These are phyloP conservation scores for Aaosphaeria pasadenensis DNA, from an alignment of 2,329 filamentous ascomycete genomes.

Conservation along the genomic window DNA sequence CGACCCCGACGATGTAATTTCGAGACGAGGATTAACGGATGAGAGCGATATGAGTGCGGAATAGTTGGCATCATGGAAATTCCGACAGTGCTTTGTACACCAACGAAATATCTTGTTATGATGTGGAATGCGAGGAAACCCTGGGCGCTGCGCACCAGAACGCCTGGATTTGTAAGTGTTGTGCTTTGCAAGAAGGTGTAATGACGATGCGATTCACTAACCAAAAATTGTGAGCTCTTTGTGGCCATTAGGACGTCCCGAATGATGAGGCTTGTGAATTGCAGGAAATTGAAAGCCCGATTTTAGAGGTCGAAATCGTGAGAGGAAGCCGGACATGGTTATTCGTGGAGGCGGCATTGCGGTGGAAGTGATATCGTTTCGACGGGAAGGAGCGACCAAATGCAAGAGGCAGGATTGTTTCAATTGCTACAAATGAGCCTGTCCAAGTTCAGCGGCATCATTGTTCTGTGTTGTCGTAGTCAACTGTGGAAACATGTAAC, in stretches of 20 bases:
- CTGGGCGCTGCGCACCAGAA: not conserved
- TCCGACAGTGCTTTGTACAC: slow-evolving; percentile 60
- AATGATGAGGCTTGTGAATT: not conserved
- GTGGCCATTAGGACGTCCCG: not conserved
- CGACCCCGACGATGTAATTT: slow-evolving; percentile 52
- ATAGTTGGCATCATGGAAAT: slow-evolving; percentile 91
- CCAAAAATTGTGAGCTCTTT: not conserved
- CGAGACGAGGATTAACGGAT: slow-evolving; percentile 24
- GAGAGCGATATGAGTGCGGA: slow-evolving; percentile 12
- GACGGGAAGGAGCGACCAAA: no score
- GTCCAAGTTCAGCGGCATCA: no score
- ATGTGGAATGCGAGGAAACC: slow-evolving; percentile 30
- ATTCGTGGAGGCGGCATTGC: slow-evolving; percentile 22
- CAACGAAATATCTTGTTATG: slow-evolving; percentile 55
- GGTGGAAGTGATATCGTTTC: not conserved
- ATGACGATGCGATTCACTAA: not conserved
- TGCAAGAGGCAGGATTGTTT: no score
- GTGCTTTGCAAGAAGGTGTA: not conserved
- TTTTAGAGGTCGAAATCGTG: slow-evolving; percentile 6
- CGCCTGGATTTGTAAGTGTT: not conserved
- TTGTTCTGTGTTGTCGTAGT: no score
- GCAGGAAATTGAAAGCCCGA: slow-evolving; percentile 1
- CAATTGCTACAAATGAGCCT: no score
- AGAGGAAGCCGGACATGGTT: slow-evolving; percentile 8
- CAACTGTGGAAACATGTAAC: no score